phyloP scores from a whole-genome alignment of 2,329 filamentous ascomycete species.

The Claviceps purpurea region DNA sequence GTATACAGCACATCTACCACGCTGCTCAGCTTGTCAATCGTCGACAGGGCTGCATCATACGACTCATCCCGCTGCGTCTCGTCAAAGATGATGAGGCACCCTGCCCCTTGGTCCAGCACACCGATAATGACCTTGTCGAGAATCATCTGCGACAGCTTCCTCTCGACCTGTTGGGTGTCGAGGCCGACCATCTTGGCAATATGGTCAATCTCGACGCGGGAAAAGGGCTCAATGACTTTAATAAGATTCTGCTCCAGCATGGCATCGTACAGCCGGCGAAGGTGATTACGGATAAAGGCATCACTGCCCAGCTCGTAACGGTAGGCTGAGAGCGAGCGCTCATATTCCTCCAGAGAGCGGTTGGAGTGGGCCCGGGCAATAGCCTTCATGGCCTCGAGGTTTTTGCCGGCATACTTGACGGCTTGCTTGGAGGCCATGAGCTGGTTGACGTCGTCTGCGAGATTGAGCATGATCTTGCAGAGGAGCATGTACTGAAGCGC shows the following conservation, averaged over 20 bases:
- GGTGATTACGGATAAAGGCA: constrained; percentile 91
- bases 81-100: constrained; percentile 92
- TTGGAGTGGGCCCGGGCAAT: constrained; percentile 92
- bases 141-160: constrained; percentile 98
- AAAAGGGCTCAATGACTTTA: constrained; percentile 99
- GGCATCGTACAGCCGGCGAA: constrained; percentile 89
- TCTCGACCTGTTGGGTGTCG: constrained; percentile 91
- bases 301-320: constrained; percentile 89
- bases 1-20: constrained; percentile 97
- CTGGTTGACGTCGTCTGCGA: constrained; percentile 88
- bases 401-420: constrained; percentile 88
- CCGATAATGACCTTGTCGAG: constrained; percentile 98
- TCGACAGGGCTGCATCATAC: constrained; percentile 87
- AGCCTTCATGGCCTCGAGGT: constrained; percentile 97
- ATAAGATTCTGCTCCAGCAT: constrained; percentile 99
- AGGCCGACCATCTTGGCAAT: constrained; percentile 96
- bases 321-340: constrained; percentile 79
- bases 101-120: constrained; percentile 92
- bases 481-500: constrained; percentile 98
- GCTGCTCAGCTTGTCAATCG: constrained; percentile 92
- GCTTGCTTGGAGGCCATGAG: constrained; percentile 95
- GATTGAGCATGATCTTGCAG: constrained; percentile 99
- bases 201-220: constrained; percentile 89
- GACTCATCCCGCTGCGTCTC: constrained; percentile 87
- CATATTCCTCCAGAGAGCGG: constrained; percentile 92